Evolutionary conservation across 2,329 filamentous ascomycete species (phyloP), one percentile per base, ranked within the genome.

Genomic region (Exophiala viscosa): DNA sequence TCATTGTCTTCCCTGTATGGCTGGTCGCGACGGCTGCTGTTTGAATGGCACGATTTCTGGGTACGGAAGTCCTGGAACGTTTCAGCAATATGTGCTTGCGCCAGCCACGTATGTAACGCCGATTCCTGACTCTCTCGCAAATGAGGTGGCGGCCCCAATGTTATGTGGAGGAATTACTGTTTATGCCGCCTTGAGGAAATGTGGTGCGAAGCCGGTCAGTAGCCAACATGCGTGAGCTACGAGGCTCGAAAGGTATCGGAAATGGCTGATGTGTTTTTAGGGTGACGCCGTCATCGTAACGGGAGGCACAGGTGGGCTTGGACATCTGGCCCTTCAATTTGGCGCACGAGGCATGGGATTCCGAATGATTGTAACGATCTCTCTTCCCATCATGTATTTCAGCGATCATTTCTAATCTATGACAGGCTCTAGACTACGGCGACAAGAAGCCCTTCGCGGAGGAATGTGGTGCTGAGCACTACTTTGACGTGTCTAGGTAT

Each of bases 141-240:
- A 70, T 18, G 74, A 71, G 3, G 72, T 76, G 48, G 80, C 78
- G 1, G 80, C 86, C 1, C 87, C 88, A 1, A 82, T 92, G 73
- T 76, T 92, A 32, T 92, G 88, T 33, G 50, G 13, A 18, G 50
- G 50, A 8, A 28, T 49, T 6, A 49, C 50, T 5, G 23, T 13
- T 8, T 43, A 38, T 9, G 35, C n/a, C 5, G 35, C 35, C 13
- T 10, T 38, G 2, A n/a, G n/a, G 2, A 14, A 15, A 3, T n/a
- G n/a, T 7, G 10, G 18, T 14, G 9, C n/a, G 5, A 38, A 3
- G 13, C 5, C n/a, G 35, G 35, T 5, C 11, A 38, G 3, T 38
- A 17, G 35, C n/a, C n/a, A n/a, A n/a, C n/a, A n/a, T n/a, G n/a
- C n/a, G n/a, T n/a, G n/a, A n/a, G n/a, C n/a, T n/a, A n/a, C n/a